Evolutionary conservation across 305 asterid species (phyloP), one percentile per base, ranked within the genome.

Genomic region (Solanum hybrid): DNA sequence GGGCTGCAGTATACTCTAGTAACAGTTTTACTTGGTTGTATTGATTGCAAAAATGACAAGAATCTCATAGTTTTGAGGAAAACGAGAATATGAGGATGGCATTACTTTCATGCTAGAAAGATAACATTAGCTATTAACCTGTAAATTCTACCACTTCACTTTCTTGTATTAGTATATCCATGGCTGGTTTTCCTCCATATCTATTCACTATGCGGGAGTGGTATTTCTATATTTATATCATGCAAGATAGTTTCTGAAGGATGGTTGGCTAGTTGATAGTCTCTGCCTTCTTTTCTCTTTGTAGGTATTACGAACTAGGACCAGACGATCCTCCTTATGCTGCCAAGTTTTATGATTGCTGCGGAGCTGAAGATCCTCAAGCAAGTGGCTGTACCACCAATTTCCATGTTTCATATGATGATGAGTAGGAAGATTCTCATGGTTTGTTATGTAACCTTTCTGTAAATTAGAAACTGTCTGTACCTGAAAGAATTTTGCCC

Each of bases 281-380:
- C 4, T 4, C 75, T 51, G 42, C 31, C 87, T 51, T 45, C n/a
- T 19, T 17, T 84, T 66, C 42, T 8, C 32, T 4, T 9, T 72
- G 91, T 29, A 97, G 98, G 95, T 96, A 97, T 93, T 96, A 95
- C 26, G 98, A 96, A 92, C 89, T 97, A 93, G 95, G 97, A 88
- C 96, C 95, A 0, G 91, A 94, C 8, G 99, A 97, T 92, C 99
- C 98, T 37, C 98, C 99, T 10, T 96, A 97, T 85, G 98, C 99
- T 80, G 99, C 99, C 93, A 96, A 95, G 93, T 97, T 97, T 89
- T 96, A 94, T 45, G 98, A 97, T 84, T 97, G 99, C 87, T 95
- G 99, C 86, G 98, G 98, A 90, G 99, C 98, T 6, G 99, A 97
- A 93, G 93, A 97, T 73, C 90, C 91, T 10, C 91, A 89, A 5